phyloP scores from a whole-genome alignment of 495 filamentous ascomycete genomes.

The Clavariopsis aquatica region DNA sequence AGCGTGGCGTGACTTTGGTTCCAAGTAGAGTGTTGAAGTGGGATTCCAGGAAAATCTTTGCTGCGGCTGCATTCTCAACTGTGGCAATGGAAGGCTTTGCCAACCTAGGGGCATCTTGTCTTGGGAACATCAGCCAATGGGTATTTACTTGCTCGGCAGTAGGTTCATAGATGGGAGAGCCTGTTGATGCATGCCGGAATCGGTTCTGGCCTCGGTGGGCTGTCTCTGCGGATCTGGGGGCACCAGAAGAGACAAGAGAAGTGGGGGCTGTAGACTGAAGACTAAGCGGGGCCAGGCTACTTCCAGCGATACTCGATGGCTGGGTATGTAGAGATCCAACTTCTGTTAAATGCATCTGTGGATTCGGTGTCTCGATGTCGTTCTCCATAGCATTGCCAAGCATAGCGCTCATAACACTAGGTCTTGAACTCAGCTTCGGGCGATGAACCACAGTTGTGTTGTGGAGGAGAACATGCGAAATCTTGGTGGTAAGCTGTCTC shows the following conservation, averaged over 20 bases:
- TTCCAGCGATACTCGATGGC: constrained; percentile 25
- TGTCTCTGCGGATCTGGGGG: constrained; percentile 26
- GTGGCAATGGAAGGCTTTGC: constrained; percentile 67
- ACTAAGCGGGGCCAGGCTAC: constrained; percentile 21
- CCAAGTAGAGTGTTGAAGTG: constrained; percentile 69
- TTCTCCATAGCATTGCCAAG: not conserved
- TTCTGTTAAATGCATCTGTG: constrained; percentile 6
- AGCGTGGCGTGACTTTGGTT: constrained; percentile 57
- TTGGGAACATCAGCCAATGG: constrained; percentile 39
- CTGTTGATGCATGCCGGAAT: constrained; percentile 8
- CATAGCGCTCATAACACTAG: constrained; percentile 37
- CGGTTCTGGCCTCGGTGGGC: constrained; percentile 19
- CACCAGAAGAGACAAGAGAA: constrained; percentile 34
- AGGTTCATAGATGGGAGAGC: constrained; percentile 26
- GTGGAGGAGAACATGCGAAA: constrained; percentile 54
- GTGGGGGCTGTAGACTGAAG: constrained; percentile 37
- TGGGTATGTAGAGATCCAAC: constrained; percentile 31
- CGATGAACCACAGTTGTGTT: constrained; percentile 59
- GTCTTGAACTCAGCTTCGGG: constrained; percentile 49
- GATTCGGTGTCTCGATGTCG: not conserved
- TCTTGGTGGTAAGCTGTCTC: constrained; percentile 50
- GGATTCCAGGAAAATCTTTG: constrained; percentile 85
- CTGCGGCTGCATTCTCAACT: constrained; percentile 72
- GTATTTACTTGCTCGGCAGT: constrained; percentile 49
- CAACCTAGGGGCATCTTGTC: constrained; percentile 46